phyloP scores from a whole-genome alignment of 2,329 filamentous ascomycete species.

The Leptographium wingfieldii region DNA sequence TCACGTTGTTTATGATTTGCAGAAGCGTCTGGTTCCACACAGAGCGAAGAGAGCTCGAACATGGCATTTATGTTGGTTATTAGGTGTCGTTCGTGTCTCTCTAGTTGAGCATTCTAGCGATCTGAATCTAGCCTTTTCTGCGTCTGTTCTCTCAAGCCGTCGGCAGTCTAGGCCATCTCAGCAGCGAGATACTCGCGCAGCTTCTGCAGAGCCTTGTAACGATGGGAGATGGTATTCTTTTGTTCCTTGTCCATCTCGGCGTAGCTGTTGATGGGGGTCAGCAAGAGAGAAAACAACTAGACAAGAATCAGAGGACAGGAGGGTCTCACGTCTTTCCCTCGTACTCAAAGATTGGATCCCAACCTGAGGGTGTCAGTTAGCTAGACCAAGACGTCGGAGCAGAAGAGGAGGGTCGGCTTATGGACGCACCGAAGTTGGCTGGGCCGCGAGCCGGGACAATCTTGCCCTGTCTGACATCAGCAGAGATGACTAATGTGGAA shows the following conservation, averaged over 20 bases:
- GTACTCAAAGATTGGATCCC: constrained; percentile 95
- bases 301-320: background rate
- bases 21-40: background rate
- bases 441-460: constrained; percentile 79
- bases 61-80: background rate
- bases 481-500: background rate
- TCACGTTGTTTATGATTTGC: background rate
- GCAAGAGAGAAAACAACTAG: background rate
- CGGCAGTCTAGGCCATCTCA: constrained; percentile 12
- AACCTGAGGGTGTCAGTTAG: constrained; percentile 43
- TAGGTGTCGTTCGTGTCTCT: background rate
- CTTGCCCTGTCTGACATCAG: constrained; percentile 38
- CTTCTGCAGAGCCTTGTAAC: constrained; percentile 75
- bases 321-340: constrained; percentile 61
- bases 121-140: background rate
- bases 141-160: background rate
- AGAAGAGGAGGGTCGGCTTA: background rate
- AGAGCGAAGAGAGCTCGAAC: background rate
- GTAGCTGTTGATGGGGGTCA: constrained; percentile 36
- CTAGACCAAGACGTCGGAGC: background rate
- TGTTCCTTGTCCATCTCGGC: constrained; percentile 85
- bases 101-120: background rate
- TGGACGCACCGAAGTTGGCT: constrained; percentile 60
- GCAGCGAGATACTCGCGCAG: constrained; percentile 67
- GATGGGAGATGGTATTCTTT: constrained; percentile 91